phyloP scores from a whole-genome alignment of 2,329 filamentous ascomycete genomes.

The Ceratocystis cubensis region DNA sequence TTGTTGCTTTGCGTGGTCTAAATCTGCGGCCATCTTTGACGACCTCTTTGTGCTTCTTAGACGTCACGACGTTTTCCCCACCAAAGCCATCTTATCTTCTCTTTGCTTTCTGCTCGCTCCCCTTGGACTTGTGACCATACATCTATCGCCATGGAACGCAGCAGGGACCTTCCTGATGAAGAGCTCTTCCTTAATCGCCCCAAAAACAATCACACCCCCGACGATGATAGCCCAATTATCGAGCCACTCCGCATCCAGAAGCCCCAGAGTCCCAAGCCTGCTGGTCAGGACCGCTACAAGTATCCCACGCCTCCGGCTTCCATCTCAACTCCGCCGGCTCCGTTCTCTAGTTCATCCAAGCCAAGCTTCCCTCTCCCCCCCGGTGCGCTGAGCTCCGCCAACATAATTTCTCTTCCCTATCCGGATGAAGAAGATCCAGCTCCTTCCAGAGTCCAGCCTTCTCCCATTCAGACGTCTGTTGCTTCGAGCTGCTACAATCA shows the following conservation, averaged over 20 bases:
- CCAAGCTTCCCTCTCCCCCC: conserved; percentile 52
- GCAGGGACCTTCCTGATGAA: conserved; percentile 58
- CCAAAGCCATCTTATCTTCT: background rate
- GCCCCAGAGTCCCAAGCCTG: conserved; percentile 49
- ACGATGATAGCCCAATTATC: conserved; percentile 62
- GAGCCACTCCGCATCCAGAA: conserved; percentile 79
- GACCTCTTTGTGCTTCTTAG: background rate
- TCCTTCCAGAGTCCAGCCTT: conserved; percentile 25
- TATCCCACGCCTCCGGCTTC: conserved; percentile 38
- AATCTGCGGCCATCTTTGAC: conserved; percentile 2
- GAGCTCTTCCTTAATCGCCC: conserved; percentile 67
- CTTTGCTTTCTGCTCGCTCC: background rate
- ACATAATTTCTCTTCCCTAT: conserved; percentile 48
- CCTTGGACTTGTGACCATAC: background rate
- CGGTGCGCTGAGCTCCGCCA: conserved; percentile 57
- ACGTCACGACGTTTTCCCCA: background rate
- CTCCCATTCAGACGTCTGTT: conserved; percentile 28
- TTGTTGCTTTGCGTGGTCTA: background rate
- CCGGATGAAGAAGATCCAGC: conserved; percentile 54
- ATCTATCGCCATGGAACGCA: conserved; percentile 33
- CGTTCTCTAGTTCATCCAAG: conserved; percentile 34
- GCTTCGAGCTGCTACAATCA: conserved; percentile 36
- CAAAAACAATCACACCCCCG: conserved; percentile 28
- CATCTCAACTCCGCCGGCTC: conserved; percentile 29
- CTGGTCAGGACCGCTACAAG: conserved; percentile 35